A percentile compares a stretch with the other conserved stretches of the same genome.
phyloP scores from a whole-genome alignment of 116 monocot species.

The Papilionanthe hybrid region DNA sequence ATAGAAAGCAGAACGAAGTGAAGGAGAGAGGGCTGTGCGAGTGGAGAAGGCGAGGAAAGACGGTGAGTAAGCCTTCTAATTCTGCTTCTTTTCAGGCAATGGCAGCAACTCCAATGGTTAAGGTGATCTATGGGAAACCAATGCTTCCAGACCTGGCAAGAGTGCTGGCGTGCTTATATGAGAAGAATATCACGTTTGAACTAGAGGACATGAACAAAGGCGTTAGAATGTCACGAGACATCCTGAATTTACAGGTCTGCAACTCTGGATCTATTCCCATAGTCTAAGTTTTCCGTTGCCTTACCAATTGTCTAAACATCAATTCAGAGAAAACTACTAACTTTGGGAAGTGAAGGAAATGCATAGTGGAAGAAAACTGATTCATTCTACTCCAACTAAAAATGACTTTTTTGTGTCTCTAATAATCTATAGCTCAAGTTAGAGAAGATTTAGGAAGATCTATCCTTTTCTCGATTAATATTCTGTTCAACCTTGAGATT shows the following conservation, averaged over 20 bases:
- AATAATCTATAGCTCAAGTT: too few relatives aligned
- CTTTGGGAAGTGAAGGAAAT: too few relatives aligned
- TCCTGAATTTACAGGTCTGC: conserved; percentile 65
- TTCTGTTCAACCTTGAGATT: too few relatives aligned
- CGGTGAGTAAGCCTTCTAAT: neutral
- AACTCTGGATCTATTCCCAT: neutral
- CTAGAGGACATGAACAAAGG: conserved; percentile 41
- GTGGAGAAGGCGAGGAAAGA: neutral
- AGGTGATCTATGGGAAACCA: conserved; percentile 64
- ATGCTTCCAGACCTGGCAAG: conserved; percentile 70
- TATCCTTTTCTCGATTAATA: too few relatives aligned
- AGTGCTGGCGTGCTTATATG: conserved; percentile 78
- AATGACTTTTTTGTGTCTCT: too few relatives aligned
- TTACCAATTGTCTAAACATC: neutral
- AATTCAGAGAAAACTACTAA: neutral
- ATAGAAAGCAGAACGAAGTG: conserved; percentile 1
- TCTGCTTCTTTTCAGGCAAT: neutral
- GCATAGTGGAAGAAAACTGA: too few relatives aligned
- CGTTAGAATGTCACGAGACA: conserved; percentile 31
- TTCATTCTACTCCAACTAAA: neutral
- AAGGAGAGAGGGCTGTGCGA: neutral
- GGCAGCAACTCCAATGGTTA: conserved; percentile 29
- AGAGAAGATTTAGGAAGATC: too few relatives aligned
- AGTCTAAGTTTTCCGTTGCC: neutral
- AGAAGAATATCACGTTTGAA: conserved; percentile 63